Base-by-base conservation (phyloP, 208 protist species). In the Trypanosoma lewisi region DNA sequence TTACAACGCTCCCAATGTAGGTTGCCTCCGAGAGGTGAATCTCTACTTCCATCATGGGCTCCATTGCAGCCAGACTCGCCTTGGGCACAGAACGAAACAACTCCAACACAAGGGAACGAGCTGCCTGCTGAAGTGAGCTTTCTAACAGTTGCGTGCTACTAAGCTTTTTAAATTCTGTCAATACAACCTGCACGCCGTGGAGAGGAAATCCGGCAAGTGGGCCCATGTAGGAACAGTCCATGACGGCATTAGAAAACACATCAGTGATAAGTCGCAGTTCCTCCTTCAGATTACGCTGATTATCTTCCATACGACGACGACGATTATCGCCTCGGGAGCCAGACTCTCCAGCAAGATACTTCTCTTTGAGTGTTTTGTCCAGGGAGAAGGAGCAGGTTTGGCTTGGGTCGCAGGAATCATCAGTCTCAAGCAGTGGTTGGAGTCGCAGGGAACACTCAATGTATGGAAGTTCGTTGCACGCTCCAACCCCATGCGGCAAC, bases 41-140 rank as follows among this genome's bases (percentile, higher is more conserved):
- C 69, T 96, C 87, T 53, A 94, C 77, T 59, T 79, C 70, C 83
- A 96, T 96, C 80, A 93, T 92, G 11, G 90, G 90, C 76, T 96
- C 85, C 52, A 96, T 58, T 39, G 90, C 63, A 12, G 78, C 78
- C 1, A 87, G 52, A 45, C 80, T 55, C 2, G 42, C 31, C 14
- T 72, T 77, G 12, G 69, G 68, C 3, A 72, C 73, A 7, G 70
- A 42, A 7, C 75, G 60, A 23, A 94, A 50, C 36, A 81, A 25
- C n/a, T 75, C n/a, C 53, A 82, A 53, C 42, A 94, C 53, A 9
- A 79, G 63, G 14, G 70, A 50, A 21, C 88, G 88, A 0, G 83
- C 77, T 8, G 77, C 82, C 50, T 79, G 69, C 25, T 50, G 49
- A 34, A 94, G 53, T 19, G 57, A 5, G 44, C 76, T 61, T 55